Percentiles rank a stretch among this genome's conserved stretches.
Evolutionary conservation across 371 early-diverging fungal species (phyloP).

Genomic region (Mucor saturninus): DNA sequence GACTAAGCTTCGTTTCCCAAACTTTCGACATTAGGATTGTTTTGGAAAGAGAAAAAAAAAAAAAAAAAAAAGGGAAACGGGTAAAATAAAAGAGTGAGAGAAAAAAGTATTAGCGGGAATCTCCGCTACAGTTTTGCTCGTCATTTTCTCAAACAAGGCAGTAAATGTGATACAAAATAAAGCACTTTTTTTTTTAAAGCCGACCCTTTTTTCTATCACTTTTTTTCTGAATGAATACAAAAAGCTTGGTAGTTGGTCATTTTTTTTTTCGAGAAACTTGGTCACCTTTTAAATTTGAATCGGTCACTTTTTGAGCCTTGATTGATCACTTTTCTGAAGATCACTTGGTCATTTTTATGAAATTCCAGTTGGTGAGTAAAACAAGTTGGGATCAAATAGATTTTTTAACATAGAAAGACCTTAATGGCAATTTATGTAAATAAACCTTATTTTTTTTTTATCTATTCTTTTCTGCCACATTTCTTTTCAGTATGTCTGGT

Average conservation of each 20-base stretch:
- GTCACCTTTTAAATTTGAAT: too few relatives aligned
- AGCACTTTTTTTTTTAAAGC: neutral
- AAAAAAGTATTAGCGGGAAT: neutral
- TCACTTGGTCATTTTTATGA: too few relatives aligned
- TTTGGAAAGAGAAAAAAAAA: slow-evolving; percentile 4
- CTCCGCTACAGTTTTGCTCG: neutral
- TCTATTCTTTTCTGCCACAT: neutral
- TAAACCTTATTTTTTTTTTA: neutral
- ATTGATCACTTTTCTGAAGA: too few relatives aligned
- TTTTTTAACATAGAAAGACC: too few relatives aligned
- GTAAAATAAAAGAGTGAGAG: neutral
- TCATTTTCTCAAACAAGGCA: neutral
- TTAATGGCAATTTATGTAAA: too few relatives aligned
- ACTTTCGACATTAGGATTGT: slow-evolving; percentile 5
- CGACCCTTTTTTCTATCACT: neutral
- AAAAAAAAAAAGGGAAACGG: slow-evolving; percentile 12
- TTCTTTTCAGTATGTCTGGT: neutral
- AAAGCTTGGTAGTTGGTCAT: too few relatives aligned
- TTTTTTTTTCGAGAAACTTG: too few relatives aligned
- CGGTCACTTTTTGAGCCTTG: too few relatives aligned
- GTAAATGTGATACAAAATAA: neutral
- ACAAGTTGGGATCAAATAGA: too few relatives aligned
- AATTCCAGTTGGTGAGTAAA: too few relatives aligned
- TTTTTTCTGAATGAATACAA: too few relatives aligned
- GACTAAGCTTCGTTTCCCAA: slow-evolving; percentile 49